Evolutionary conservation across 768 basidiomycete genomes (phyloP).

Genomic region (Ramaria sp.): DNA sequence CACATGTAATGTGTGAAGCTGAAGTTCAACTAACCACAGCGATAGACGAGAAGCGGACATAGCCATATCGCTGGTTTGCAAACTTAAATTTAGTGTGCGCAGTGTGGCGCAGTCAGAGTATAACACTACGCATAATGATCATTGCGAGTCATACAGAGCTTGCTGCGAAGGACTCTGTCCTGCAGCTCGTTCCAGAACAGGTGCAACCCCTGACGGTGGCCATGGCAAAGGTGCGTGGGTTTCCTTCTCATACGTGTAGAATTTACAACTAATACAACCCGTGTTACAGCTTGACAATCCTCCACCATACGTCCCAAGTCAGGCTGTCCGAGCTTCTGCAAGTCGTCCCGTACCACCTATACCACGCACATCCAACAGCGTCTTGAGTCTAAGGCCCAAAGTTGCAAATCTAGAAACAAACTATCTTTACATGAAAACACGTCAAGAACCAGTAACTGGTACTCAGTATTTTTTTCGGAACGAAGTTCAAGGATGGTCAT

Average conservation of each 20-base stretch:
- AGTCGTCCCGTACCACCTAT: neutral
- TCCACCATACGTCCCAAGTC: constrained; percentile 1
- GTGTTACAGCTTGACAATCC: neutral
- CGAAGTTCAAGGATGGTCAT: neutral
- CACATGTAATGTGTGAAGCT: neutral
- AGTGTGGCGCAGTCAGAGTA: too few relatives aligned
- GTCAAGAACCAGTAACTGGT: constrained; percentile 9
- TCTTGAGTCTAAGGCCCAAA: neutral
- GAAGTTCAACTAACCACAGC: neutral
- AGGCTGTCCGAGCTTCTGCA: neutral
- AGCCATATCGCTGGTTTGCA: neutral
- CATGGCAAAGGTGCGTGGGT: neutral
- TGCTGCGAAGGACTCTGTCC: neutral
- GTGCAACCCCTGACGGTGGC: neutral
- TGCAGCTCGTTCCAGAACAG: neutral
- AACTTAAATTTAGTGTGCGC: too few relatives aligned
- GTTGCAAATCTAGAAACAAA: constrained; percentile 4
- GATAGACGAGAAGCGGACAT: neutral
- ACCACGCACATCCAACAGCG: neutral
- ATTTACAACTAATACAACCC: too few relatives aligned
- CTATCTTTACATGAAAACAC: constrained; percentile 5
- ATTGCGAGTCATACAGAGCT: neutral
- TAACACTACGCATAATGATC: neutral
- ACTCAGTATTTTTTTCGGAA: neutral
- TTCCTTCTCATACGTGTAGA: neutral